Conservation (phyloP, 495 filamentous ascomycete species). For the Penicillium soppii region DNA sequence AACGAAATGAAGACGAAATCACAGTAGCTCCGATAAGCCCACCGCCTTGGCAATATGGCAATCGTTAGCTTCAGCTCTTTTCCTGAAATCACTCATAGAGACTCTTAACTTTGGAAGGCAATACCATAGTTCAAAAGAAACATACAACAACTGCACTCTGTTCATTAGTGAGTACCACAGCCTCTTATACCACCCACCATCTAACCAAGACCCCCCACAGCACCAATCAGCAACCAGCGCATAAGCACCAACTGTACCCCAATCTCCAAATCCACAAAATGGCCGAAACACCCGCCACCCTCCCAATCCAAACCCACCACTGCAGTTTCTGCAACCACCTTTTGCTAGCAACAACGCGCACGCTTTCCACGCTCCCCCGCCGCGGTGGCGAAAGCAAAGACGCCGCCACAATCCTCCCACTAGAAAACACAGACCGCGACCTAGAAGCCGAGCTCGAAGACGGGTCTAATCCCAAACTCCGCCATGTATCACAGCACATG, state of each 20-base stretch:
- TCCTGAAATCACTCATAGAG: too few relatives aligned
- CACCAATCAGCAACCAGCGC: too few relatives aligned
- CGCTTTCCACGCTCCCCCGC: conserved; percentile 51
- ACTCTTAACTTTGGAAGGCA: too few relatives aligned
- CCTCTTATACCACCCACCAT: too few relatives aligned
- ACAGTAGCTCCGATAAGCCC: not conserved
- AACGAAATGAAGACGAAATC: not conserved
- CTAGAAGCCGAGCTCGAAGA: conserved; percentile 8
- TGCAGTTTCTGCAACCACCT: conserved; percentile 71
- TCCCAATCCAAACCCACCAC: conserved; percentile 64
- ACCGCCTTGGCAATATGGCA: conserved; percentile 3
- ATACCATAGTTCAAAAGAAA: too few relatives aligned
- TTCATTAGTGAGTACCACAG: too few relatives aligned
- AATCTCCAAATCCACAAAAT: conserved; percentile 6
- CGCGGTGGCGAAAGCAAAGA: conserved; percentile 38
- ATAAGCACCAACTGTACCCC: not conserved
- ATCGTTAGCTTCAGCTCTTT: conserved; percentile 5
- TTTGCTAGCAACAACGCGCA: conserved; percentile 63
- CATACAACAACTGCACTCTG: too few relatives aligned
- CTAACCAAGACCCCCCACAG: too few relatives aligned
- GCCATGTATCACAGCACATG: conserved; percentile 29
- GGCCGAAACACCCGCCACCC: conserved; percentile 11
- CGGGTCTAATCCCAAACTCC: conserved; percentile 2
- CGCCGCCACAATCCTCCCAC: conserved; percentile 27
- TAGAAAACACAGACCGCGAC: conserved; percentile 8